A percentile compares a stretch with the other conserved stretches of the same genome.
Conservation (phyloP, 2,329 filamentous ascomycete genomes). For the Pseudogymnoascus sp. region DNA sequence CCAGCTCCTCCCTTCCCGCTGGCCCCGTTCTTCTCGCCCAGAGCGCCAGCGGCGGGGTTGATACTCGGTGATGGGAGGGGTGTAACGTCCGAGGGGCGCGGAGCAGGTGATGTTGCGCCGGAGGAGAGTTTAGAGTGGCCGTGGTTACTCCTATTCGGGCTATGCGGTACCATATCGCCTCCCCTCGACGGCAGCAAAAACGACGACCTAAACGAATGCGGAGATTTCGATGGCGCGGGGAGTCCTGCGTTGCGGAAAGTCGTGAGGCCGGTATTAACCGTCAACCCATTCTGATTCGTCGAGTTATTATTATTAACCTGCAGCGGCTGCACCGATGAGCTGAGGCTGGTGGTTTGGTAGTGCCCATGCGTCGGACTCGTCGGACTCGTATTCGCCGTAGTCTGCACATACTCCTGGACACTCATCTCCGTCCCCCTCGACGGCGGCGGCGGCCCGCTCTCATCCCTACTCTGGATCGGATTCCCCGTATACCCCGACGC, state of each 20-base stretch:
- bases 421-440: conserved; percentile 78
- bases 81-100: conserved; percentile 39
- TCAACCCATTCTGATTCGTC: conserved; percentile 35
- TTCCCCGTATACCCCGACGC: conserved; percentile 51
- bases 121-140: conserved; percentile 81
- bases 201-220: conserved; percentile 67
- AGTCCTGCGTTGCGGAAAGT: conserved; percentile 46
- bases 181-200: conserved; percentile 56
- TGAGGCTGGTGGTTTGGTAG: conserved; percentile 51
- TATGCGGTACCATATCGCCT: conserved; percentile 40
- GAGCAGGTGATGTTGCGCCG: conserved; percentile 63
- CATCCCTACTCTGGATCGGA: conserved; percentile 42
- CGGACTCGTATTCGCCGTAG: conserved; percentile 63
- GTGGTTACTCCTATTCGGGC: conserved; percentile 49
- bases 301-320: conserved; percentile 29
- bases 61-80: neutral
- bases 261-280: conserved; percentile 51
- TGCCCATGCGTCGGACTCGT: conserved; percentile 61
- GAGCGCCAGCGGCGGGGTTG: conserved; percentile 12
- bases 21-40: conserved; percentile 26
- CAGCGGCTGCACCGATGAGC: conserved; percentile 73
- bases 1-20: no score
- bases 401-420: conserved; percentile 48
- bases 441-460: conserved; percentile 50
- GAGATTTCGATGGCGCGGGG: conserved; percentile 59